Evolutionary conservation across 495 filamentous ascomycete genomes (phyloP).

Genomic region (Sordaria brevicollis): DNA sequence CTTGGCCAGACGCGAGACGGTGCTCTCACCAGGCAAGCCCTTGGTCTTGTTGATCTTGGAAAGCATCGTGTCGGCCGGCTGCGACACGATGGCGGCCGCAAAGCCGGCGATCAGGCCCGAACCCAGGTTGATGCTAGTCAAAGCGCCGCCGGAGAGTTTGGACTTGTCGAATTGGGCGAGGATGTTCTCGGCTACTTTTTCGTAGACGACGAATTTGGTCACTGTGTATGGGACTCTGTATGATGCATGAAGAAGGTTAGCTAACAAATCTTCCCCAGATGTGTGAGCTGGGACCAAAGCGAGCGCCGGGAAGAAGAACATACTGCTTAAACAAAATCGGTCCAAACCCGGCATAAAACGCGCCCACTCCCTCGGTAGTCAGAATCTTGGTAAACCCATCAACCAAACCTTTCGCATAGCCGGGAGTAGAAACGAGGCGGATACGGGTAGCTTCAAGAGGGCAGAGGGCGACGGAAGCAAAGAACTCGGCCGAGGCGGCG

Average conservation of each 20-base stretch:
- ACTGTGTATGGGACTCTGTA: constrained; percentile 69
- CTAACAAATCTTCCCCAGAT: not conserved
- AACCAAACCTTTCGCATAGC: constrained; percentile 53
- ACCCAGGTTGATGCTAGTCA: constrained; percentile 72
- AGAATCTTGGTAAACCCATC: constrained; percentile 55
- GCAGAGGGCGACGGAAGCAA: constrained; percentile 65
- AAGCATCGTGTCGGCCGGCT: constrained; percentile 83
- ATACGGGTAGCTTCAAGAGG: constrained; percentile 67
- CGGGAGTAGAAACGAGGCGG: constrained; percentile 61
- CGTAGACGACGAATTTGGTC: constrained; percentile 85
- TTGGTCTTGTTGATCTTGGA: constrained; percentile 89
- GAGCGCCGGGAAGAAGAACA: constrained; percentile 1
- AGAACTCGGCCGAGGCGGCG: constrained; percentile 58
- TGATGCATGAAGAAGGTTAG: not conserved
- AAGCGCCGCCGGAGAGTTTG: constrained; percentile 44
- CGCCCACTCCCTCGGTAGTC: constrained; percentile 54
- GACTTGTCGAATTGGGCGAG: constrained; percentile 48
- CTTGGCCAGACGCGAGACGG: constrained; percentile 62
- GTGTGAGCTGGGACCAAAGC: not conserved
- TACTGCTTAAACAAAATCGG: constrained; percentile 67
- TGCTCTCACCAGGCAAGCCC: constrained; percentile 69
- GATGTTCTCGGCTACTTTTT: constrained; percentile 69
- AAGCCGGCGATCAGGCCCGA: constrained; percentile 79
- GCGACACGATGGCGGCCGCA: constrained; percentile 74
- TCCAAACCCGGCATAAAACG: constrained; percentile 66